Evolutionary conservation across 345 rosid species (phyloP).

Genomic region (Stellera chamaejasme): DNA sequence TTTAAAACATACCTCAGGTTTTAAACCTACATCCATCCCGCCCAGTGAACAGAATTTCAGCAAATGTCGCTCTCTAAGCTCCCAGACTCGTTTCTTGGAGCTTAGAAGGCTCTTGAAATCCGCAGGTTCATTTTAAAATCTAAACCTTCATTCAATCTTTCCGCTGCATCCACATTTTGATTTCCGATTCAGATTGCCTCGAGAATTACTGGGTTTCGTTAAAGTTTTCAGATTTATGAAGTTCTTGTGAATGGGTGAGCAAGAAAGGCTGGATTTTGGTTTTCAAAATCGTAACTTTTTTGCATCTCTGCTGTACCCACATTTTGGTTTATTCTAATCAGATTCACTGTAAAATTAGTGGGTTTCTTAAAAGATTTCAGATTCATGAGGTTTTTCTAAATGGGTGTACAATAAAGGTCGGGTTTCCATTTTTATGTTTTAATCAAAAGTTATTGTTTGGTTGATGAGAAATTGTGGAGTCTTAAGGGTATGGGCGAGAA

Average conservation of each 20-base stretch:
- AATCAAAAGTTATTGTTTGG: not conserved
- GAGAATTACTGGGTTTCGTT: constrained; percentile 10
- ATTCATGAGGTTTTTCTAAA: not conserved
- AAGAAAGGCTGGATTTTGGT: constrained; percentile 1
- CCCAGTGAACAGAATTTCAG: constrained; percentile 6
- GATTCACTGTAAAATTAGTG: too few species aligned
- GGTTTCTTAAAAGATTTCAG: too few species aligned
- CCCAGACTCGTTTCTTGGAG: constrained; percentile 14
- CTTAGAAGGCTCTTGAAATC: constrained; percentile 6
- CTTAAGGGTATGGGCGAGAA: constrained; percentile 2
- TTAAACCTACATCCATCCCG: constrained; percentile 18
- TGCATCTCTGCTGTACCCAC: too few species aligned
- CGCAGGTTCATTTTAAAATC: constrained; percentile 9
- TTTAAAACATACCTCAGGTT: constrained; percentile 4
- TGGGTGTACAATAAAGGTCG: not conserved
- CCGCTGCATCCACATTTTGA: not conserved
- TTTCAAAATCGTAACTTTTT: too few species aligned
- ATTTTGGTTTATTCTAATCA: too few species aligned
- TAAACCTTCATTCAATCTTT: not conserved
- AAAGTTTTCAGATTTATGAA: constrained; percentile 2
- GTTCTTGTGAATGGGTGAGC: constrained; percentile 7
- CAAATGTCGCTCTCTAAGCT: constrained; percentile 11
- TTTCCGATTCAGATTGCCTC: constrained; percentile 1
- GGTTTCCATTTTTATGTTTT: too few species aligned
- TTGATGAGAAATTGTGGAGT: constrained; percentile 8